Base-by-base conservation (phyloP, 2,329 filamentous ascomycete genomes). In the Penicillium polonicum region DNA sequence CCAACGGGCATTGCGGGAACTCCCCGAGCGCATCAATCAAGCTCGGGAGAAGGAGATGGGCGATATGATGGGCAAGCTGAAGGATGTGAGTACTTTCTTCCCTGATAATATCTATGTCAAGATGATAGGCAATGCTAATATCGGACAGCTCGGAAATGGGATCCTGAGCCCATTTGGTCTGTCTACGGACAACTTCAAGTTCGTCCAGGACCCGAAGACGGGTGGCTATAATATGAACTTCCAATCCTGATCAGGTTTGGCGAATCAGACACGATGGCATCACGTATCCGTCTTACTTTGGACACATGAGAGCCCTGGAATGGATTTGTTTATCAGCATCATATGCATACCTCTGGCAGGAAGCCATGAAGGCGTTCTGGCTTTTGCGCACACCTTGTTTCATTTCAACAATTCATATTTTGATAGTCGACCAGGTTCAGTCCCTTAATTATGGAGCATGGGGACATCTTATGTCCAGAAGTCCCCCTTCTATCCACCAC, bases 11-110 rank as follows among this genome's bases (percentile, higher is more conserved):
- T 79, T 95, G 58, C 75, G 80, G 15, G 78, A 80, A 23, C 76
- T 97, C 39, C 90, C 91, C 2, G 78, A 82, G 1, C 82, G 83
- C 60, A 83, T 91, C 49, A 90, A 93, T 63, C 84, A 83, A 19
- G 92, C 92, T 1, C 91, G 92, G 76, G 88, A 96, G 70, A 84
- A 83, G 65, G 94, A 99, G 76, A 91, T 94, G 84, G 88, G 84
- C 3, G 93, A 99, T 77, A 97, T 97, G 92, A 96, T 96, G 92
- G 90, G 89, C 19, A 97, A 97, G 78, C 77, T 99, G 67, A 97
- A 96, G 72, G 87, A 88, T 66, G 85, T 86, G 64, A 78, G 83
- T 80, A 50, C 33, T 53, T 46, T 10, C 10, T 52, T 23, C 17
- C 5, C 13, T 13, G 3, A 19, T 19, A 5, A 29, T 49, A 29